Evolutionary conservation across 495 filamentous ascomycete species (phyloP).

Genomic region (Neurospora terricola): DNA sequence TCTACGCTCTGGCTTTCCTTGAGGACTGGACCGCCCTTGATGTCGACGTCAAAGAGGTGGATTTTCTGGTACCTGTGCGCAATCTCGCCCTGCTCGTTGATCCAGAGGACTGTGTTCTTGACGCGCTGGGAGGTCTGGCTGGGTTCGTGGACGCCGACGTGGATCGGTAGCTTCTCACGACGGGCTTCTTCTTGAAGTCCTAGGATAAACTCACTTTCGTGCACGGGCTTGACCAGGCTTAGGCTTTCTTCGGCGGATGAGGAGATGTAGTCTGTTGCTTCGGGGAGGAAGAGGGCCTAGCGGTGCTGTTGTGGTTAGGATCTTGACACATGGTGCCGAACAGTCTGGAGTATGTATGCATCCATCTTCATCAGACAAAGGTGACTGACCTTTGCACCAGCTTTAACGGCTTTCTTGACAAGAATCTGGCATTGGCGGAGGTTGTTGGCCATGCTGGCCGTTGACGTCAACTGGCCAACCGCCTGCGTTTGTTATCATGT

Average conservation of each 20-base stretch:
- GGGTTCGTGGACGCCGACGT: slow-evolving; percentile 69
- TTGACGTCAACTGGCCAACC: slow-evolving; percentile 80
- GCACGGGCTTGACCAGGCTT: slow-evolving; percentile 49
- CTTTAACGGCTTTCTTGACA: slow-evolving; percentile 59
- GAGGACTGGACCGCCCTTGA: slow-evolving; percentile 16
- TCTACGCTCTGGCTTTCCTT: slow-evolving; percentile 20
- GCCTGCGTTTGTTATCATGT: slow-evolving; percentile 41
- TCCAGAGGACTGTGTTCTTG: slow-evolving; percentile 40
- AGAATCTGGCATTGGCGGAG: slow-evolving; percentile 63
- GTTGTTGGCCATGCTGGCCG: slow-evolving; percentile 67
- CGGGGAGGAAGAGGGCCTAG: slow-evolving; percentile 81
- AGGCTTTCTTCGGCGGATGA: slow-evolving; percentile 54
- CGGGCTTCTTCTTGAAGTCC: slow-evolving; percentile 61
- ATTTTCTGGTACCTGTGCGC: slow-evolving; percentile 46
- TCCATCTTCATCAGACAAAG: neutral
- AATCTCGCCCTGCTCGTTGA: slow-evolving; percentile 28
- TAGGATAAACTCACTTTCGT: slow-evolving; percentile 50
- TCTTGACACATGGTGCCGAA: neutral
- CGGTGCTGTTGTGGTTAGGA: neutral
- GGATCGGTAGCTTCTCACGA: slow-evolving; percentile 54
- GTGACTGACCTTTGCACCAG: slow-evolving; percentile 59
- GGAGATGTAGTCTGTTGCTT: slow-evolving; percentile 84
- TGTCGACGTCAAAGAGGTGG: slow-evolving; percentile 37
- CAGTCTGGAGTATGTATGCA: neutral
- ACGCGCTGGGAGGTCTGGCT: slow-evolving; percentile 20